Base-by-base conservation (phyloP, 371 early-diverging fungal genomes). In the Chytridium lagenaria region DNA sequence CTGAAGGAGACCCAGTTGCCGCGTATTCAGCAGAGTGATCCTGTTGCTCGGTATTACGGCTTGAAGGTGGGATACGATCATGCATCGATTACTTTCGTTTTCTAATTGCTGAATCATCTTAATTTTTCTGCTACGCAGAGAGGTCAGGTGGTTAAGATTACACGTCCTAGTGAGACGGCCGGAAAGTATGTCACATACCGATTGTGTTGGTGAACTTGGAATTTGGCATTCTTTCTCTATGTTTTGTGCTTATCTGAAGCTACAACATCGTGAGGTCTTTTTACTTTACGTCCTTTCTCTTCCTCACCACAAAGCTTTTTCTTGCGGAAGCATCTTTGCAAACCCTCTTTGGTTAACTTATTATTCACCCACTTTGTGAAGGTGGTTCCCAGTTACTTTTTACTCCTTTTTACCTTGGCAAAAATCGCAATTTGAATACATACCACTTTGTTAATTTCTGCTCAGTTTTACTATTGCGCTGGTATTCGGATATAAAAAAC, bases 121-220 rank as follows among this genome's bases (percentile, higher is more conserved):
- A 98, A 95, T 88, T 98, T 93, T 76, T 99, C 98, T 36, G 10
- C 26, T 55, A 87, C 95, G 83, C 90, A 84, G 79, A 89, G 96
- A 68, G 99, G 99, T 49, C 95, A 99, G 86, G 95, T 99, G 28
- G 95, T 99, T 64, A 94, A 96, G 84, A 99, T 99, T 73, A 91
- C 94, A 70, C 85, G 99, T 72, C 91, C 95, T 28, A 92, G 93
- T 81, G 98, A 99, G 84, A 99, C 99, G 44, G 98, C 98, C 61
- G 99, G 99, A 75, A 92, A 95, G 72, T 85, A 85, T 69, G 80
- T 84, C 37, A 85, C 85, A 22, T 85, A 85, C 64, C 68, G 85
- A 39, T 76, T 82, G 44, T 85, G 85, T 64, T 77, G 71, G 50
- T 84, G 72, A 77, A 50, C 15, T 10, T 55, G n/a, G n/a, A n/a